These are phyloP conservation scores for Citrus reticulata DNA, from an alignment of 345 rosid species.

Conservation along the genomic window DNA sequence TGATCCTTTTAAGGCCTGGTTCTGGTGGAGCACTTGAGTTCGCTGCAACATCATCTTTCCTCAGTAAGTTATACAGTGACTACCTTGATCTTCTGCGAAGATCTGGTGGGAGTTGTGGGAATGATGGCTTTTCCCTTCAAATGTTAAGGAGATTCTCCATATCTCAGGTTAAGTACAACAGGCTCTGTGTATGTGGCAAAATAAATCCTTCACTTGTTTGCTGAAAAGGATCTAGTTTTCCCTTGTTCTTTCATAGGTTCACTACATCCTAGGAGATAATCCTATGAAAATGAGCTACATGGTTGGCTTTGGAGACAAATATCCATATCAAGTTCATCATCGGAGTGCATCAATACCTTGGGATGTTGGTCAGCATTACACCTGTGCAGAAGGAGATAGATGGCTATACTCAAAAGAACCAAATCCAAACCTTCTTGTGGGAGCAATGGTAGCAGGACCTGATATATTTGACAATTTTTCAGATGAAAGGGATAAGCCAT, in stretches of 20 bases:
- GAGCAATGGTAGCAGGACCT: constrained; percentile 49
- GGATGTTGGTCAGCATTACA: constrained; percentile 33
- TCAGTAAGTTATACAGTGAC: constrained; percentile 53
- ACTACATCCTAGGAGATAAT: constrained; percentile 50
- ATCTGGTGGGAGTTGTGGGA: constrained; percentile 35
- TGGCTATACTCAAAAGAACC: constrained; percentile 33
- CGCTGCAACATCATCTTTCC: constrained; percentile 58
- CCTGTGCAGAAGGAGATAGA: constrained; percentile 34
- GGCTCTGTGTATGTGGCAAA: neutral
- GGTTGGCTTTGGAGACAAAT: constrained; percentile 50
- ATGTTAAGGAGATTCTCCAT: constrained; percentile 40
- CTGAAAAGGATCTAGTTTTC: neutral
- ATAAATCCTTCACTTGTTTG: neutral
- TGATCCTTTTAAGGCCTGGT: constrained; percentile 44
- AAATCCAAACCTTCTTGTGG: constrained; percentile 39
- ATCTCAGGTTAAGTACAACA: constrained; percentile 37
- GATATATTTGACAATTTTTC: constrained; percentile 31
- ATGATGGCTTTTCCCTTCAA: constrained; percentile 28
- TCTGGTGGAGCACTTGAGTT: constrained; percentile 35
- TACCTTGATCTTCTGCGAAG: constrained; percentile 39
- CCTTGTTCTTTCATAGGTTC: constrained; percentile 21
- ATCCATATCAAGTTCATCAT: constrained; percentile 53
- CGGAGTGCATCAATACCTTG: constrained; percentile 50
- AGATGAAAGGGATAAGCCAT: constrained; percentile 37
- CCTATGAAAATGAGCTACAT: constrained; percentile 60